phyloP scores from a whole-genome alignment of 2,329 filamentous ascomycete genomes.

The Beauveria sp. region DNA sequence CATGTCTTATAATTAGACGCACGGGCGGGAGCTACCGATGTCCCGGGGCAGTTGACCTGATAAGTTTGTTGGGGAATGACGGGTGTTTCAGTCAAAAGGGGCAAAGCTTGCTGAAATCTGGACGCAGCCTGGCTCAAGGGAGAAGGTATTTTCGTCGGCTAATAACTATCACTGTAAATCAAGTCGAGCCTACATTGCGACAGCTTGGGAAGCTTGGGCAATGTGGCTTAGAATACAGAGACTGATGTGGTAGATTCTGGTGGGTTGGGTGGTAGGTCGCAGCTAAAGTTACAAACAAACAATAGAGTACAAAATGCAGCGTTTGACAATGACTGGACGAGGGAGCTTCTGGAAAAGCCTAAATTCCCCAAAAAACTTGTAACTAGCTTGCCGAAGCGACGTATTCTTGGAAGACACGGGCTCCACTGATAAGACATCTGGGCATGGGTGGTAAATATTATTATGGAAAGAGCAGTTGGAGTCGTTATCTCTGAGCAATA shows the following conservation, averaged over 20 bases:
- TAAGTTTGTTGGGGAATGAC: constrained; percentile 1
- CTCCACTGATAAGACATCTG: constrained; percentile 9
- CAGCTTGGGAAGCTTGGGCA: background rate
- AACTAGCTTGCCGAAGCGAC: background rate
- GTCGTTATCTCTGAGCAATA: constrained; percentile 12
- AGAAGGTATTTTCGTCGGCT: no score
- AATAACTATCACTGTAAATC: background rate
- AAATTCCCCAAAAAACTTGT: background rate
- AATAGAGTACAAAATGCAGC: background rate
- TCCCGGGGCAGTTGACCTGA: background rate
- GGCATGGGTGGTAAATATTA: no score
- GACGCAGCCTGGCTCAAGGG: background rate
- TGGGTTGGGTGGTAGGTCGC: background rate
- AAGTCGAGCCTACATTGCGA: no score
- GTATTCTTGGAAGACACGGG: background rate
- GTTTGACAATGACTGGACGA: background rate
- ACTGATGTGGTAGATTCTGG: no score
- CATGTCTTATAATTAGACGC: background rate
- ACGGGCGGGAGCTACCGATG: background rate
- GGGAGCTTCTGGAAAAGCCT: background rate
- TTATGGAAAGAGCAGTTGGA: background rate
- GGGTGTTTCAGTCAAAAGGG: constrained; percentile 5
- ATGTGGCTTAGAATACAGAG: background rate
- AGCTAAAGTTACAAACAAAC: background rate
- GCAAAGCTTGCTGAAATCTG: background rate